Evolutionary conservation across 2,329 filamentous ascomycete genomes (phyloP).

Genomic region (Pseudocercospora eumusae): DNA sequence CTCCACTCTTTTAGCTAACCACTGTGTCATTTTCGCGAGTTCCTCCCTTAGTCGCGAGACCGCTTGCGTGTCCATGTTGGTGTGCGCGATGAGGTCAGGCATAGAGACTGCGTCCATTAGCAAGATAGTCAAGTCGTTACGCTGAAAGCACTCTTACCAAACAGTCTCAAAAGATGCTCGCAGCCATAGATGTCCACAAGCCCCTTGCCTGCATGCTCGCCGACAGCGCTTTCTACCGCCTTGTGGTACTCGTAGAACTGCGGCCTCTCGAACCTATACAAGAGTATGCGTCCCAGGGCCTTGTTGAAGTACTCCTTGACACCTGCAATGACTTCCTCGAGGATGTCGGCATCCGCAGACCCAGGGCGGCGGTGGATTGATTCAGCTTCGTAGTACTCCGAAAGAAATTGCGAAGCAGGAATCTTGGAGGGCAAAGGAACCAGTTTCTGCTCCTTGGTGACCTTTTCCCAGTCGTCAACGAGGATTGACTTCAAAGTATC

Average conservation of each 20-base stretch:
- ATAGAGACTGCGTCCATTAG: slow-evolving; percentile 66
- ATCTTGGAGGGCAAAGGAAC: slow-evolving; percentile 78
- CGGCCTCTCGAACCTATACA: slow-evolving; percentile 90
- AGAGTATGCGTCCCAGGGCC: slow-evolving; percentile 78
- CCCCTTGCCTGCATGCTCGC: slow-evolving; percentile 68
- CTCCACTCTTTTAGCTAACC: slow-evolving; percentile 75
- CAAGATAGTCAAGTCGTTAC: slow-evolving; percentile 2
- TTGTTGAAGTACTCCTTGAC: slow-evolving; percentile 94
- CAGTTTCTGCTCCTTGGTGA: slow-evolving; percentile 91
- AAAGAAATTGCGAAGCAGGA: slow-evolving; percentile 74
- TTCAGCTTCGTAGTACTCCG: slow-evolving; percentile 78
- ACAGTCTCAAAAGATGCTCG: slow-evolving; percentile 84
- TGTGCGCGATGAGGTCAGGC: slow-evolving; percentile 92
- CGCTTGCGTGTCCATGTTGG: slow-evolving; percentile 94
- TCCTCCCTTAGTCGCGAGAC: slow-evolving; percentile 87
- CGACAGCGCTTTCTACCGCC: slow-evolving; percentile 61
- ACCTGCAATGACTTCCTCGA: slow-evolving; percentile 85
- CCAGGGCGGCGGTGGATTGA: slow-evolving; percentile 67
- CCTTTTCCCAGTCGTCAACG: slow-evolving; percentile 98
- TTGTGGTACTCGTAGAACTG: slow-evolving; percentile 81
- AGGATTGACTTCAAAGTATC: slow-evolving; percentile 88
- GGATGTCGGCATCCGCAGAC: slow-evolving; percentile 75
- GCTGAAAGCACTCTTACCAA: slow-evolving; percentile 63
- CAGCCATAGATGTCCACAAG: slow-evolving; percentile 85
- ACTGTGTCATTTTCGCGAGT: slow-evolving; percentile 79